These are phyloP conservation scores for Eucalyptus tenuipes DNA, from an alignment of 345 rosid species.

Conservation along the genomic window DNA sequence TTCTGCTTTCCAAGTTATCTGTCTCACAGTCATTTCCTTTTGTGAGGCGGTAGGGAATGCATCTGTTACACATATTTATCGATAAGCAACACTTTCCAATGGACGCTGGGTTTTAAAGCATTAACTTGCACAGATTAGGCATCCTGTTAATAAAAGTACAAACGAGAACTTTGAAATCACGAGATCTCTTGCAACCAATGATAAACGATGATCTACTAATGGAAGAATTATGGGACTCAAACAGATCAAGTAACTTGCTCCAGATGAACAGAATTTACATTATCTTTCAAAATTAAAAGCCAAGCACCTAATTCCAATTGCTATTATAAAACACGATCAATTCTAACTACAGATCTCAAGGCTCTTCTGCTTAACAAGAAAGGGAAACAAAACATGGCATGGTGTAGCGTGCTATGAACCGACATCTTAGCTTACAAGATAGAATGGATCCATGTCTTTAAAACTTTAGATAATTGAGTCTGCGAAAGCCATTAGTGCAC, in stretches of 20 bases:
- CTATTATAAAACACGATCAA: not conserved
- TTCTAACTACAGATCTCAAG: not conserved
- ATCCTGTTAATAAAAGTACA: not conserved
- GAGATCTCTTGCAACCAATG: not conserved
- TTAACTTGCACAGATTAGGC: not conserved
- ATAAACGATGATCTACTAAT: not conserved
- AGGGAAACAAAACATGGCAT: not conserved
- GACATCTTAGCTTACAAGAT: not conserved
- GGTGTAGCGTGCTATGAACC: not conserved
- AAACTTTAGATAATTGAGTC: not conserved
- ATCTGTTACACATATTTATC: conserved; percentile 18
- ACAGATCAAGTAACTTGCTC: not conserved
- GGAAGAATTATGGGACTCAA: not conserved
- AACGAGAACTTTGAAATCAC: not conserved
- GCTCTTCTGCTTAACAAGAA: not conserved
- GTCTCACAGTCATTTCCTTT: conserved; percentile 18
- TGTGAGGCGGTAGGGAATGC: conserved; percentile 60
- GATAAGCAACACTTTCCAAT: not conserved
- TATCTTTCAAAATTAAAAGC: not conserved
- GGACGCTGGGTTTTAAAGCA: not conserved
- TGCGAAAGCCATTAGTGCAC: not conserved
- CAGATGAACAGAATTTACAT: not conserved
- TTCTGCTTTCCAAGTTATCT: conserved; percentile 16
- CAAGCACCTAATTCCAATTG: not conserved
- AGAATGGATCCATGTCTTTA: not conserved